phyloP scores from a whole-genome alignment of 306 rosid species.

The Rosa multiflora region DNA sequence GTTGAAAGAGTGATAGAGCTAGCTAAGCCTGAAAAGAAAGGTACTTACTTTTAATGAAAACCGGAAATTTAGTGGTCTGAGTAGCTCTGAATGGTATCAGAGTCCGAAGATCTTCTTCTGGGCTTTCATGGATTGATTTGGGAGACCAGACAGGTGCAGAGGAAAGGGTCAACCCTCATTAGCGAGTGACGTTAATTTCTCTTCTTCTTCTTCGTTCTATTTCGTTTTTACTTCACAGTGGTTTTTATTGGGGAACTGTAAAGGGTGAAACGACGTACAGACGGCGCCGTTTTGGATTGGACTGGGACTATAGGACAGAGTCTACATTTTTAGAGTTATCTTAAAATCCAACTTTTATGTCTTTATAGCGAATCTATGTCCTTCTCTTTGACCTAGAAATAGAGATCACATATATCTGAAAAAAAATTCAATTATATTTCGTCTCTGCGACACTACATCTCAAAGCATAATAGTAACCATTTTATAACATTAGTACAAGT shows the following conservation, averaged over 20 bases:
- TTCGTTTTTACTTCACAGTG: not conserved
- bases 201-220: not conserved
- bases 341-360: not conserved
- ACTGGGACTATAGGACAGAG: not conserved
- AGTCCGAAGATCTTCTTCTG: conserved; percentile 9
- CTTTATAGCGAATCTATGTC: not conserved
- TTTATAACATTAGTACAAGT: no score
- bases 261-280: not conserved
- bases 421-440: no score
- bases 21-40: not conserved
- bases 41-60: conserved; percentile 3
- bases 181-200: not conserved
- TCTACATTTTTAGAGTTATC: not conserved
- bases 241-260: not conserved
- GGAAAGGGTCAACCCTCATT: not conserved
- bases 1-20: not conserved
- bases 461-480: no score
- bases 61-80: not conserved
- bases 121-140: conserved; percentile 8
- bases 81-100: not conserved
- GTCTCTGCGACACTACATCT: no score
- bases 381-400: no score
- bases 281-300: not conserved
- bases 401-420: no score
- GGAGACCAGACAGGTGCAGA: not conserved